These are phyloP conservation scores for Cystodermella granulosa DNA, from an alignment of 1,284 basidiomycete genomes.

Conservation along the genomic window DNA sequence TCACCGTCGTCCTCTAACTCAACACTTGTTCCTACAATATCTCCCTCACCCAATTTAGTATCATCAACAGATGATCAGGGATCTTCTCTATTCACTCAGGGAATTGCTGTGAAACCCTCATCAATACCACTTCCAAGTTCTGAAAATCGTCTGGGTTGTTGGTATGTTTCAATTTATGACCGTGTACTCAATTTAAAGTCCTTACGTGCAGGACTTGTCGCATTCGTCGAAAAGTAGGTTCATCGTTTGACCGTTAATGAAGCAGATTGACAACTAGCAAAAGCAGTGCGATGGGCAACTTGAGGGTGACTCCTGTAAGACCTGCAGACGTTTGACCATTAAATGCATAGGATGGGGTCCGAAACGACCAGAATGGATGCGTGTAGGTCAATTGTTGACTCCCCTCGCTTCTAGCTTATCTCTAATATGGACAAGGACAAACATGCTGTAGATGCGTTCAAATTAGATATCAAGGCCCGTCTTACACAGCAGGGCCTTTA, in stretches of 20 bases:
- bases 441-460: constrained; percentile 72
- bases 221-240: constrained; percentile 66
- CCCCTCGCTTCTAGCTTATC: constrained; percentile 8
- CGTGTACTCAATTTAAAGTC: no score
- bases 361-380: constrained; percentile 77
- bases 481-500: constrained; percentile 68
- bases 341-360: constrained; percentile 76
- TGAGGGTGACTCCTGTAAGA: constrained; percentile 70
- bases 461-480: constrained; percentile 75
- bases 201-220: constrained; percentile 63
- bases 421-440: constrained; percentile 55
- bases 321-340: constrained; percentile 69
- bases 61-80: no score
- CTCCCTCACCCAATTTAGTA: no score
- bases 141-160: no score
- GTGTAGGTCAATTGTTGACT: constrained; percentile 46
- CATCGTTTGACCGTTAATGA: constrained; percentile 1
- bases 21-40: no score
- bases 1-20: no score
- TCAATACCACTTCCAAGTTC: no score
- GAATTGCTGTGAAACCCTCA: no score
- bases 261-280: neutral
- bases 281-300: constrained; percentile 82
- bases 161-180: no score
- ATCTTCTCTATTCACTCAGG: no score